Percentiles rank a stretch among this genome's conserved stretches.
phyloP scores from a whole-genome alignment of 2,329 filamentous ascomycete species.

The Penicillium psychrosexuale region DNA sequence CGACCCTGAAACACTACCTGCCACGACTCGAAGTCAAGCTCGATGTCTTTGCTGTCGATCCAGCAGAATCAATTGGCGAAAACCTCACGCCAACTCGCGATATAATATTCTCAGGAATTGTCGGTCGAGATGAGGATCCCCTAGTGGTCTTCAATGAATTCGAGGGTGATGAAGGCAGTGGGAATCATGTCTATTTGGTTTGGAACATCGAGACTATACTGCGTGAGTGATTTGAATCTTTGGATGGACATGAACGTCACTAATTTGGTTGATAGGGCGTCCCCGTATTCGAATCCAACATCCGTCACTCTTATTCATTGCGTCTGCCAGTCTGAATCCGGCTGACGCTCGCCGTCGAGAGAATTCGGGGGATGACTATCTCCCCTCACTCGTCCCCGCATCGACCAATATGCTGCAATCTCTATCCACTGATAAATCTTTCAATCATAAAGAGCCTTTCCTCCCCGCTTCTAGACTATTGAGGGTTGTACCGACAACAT shows the following conservation, averaged over 20 bases:
- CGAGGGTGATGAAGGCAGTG: conserved; percentile 37
- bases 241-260: background rate
- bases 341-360: conserved; percentile 38
- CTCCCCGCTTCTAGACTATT: conserved; percentile 58
- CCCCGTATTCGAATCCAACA: conserved; percentile 54
- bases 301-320: conserved; percentile 55
- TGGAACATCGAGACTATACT: conserved; percentile 46
- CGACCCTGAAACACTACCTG: conserved; percentile 48
- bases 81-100: conserved; percentile 37
- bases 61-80: conserved; percentile 43
- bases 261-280: conserved; percentile 28
- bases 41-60: conserved; percentile 48
- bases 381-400: conserved; percentile 54
- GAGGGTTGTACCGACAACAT: conserved; percentile 53
- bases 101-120: conserved; percentile 42
- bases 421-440: conserved; percentile 49
- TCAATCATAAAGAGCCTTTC: conserved; percentile 49
- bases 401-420: conserved; percentile 58
- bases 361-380: conserved; percentile 48
- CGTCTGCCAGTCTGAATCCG: conserved; percentile 47
- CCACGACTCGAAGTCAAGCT: conserved; percentile 50
- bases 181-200: conserved; percentile 43
- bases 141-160: conserved; percentile 46
- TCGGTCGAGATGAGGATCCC: conserved; percentile 42
- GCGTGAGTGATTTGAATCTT: conserved; percentile 28